Evolutionary conservation across 371 early-diverging fungal genomes (phyloP).

Genomic region (Circinella minor): DNA sequence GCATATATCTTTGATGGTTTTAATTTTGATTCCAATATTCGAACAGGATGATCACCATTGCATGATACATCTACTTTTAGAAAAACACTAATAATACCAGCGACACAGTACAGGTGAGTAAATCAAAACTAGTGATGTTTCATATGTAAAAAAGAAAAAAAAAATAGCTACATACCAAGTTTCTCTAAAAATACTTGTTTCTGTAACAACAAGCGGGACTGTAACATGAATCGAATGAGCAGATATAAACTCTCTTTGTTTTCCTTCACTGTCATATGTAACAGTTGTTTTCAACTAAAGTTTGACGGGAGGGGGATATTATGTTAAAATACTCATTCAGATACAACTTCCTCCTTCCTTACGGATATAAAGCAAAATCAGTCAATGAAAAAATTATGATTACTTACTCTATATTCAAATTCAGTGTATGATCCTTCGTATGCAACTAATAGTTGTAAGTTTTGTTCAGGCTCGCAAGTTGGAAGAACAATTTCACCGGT

Average conservation of each 20-base stretch:
- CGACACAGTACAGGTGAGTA: background rate
- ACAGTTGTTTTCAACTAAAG: constrained; percentile 55
- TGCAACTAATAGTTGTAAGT: constrained; percentile 54
- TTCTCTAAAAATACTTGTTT: constrained; percentile 63
- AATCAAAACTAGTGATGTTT: background rate
- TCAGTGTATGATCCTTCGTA: constrained; percentile 58
- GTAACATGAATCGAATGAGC: constrained; percentile 60
- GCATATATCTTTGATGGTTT: constrained; percentile 50
- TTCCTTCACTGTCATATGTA: constrained; percentile 52
- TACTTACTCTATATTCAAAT: constrained; percentile 59
- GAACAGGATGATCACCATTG: constrained; percentile 63
- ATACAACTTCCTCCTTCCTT: no score
- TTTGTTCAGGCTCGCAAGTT: constrained; percentile 51
- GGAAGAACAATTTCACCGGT: constrained; percentile 59
- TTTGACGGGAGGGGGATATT: background rate
- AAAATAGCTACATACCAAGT: constrained; percentile 44
- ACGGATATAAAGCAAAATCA: background rate
- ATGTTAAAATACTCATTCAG: no score
- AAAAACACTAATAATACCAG: constrained; percentile 43
- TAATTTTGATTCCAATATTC: constrained; percentile 54
- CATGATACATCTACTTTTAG: constrained; percentile 64
- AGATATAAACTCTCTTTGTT: constrained; percentile 50
- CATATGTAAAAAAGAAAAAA: background rate
- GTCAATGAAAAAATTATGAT: background rate
- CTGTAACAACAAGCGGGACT: constrained; percentile 59